Base-by-base conservation (phyloP, 2,329 filamentous ascomycete genomes). In the Alternaria triticina region DNA sequence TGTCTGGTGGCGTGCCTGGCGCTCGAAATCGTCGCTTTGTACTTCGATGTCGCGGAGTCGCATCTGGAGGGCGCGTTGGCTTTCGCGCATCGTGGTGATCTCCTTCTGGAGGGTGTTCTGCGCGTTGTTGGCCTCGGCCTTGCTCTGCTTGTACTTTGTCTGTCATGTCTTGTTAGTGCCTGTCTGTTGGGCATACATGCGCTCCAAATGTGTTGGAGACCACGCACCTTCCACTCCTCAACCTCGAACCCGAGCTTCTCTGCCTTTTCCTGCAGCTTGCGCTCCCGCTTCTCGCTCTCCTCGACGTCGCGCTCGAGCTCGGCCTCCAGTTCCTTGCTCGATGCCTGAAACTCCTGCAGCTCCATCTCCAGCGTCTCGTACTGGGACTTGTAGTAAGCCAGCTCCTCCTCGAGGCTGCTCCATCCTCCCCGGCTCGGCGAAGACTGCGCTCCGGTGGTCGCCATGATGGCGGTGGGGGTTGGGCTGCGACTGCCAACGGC, bases 231-330 rank as follows among this genome's bases (percentile, higher is more conserved):
- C 96, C 96, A 99, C 82, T 99, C 96, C 62, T 98, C 94, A 1
- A 96, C 94, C 80, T 98, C 94, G 76, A 93, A 99, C 54, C 87
- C 89, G 67, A 97, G 81, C 40, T 86, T 87, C 80, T 98, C 95
- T 1, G 93, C 91, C 83, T 95, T 97, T 80, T 97, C 91, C 79
- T 94, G 90, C 72, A 97, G 82, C 68, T 89, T 85, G 67, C 94
- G 88, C 83, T 98, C 95, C 73, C 94, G 89, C 84, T 97, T 97
- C 85, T 99, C 96, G 47, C 94, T 94, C 47, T 93, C 91, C 74
- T 98, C 95, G 61, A 99, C 90, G 79, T 99, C 96, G 84, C 94
- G 96, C 82, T 99, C 96, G 57, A 99, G 85, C 81, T 98, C 96
- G 51, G 91, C 89, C 81, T 99, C 96, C 28, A 99, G 87, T 80